Evolutionary conservation across 164 flowering plant species (phyloP).

Genomic region (Vitis labrusca): DNA sequence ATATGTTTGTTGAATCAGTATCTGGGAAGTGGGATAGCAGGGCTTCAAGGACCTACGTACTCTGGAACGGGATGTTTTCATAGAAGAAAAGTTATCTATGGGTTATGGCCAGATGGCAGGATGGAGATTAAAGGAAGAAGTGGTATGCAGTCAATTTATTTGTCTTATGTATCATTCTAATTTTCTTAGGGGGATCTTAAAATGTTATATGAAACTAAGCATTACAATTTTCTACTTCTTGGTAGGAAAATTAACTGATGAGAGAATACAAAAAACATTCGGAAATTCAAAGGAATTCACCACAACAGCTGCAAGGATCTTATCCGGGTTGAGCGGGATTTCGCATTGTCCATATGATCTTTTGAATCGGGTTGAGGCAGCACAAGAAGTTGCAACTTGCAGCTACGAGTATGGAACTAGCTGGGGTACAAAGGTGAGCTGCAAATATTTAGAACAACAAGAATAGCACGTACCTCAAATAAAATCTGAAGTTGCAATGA

Average conservation of each 20-base stretch:
- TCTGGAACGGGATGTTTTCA: conserved; percentile 59
- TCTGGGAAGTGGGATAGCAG: conserved; percentile 28
- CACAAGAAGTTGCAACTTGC: conserved; percentile 35
- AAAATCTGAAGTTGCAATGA: too few relatives aligned
- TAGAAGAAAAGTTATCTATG: conserved; percentile 55
- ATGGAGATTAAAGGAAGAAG: background rate
- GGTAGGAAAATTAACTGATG: conserved; percentile 18
- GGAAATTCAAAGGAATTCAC: conserved; percentile 38
- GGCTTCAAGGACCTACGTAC: conserved; percentile 54
- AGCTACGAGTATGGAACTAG: conserved; percentile 41
- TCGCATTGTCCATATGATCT: conserved; percentile 2
- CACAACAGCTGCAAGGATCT: conserved; percentile 21
- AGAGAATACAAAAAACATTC: conserved; percentile 14
- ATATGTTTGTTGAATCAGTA: conserved; percentile 7
- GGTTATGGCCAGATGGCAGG: conserved; percentile 29
- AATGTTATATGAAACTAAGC: too few relatives aligned
- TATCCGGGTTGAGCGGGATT: conserved; percentile 6
- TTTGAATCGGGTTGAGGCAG: conserved; percentile 32
- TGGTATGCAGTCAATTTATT: conserved; percentile 1
- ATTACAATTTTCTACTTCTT: background rate
- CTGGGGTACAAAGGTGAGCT: conserved; percentile 56
- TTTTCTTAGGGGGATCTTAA: background rate
- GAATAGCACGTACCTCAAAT: too few relatives aligned
- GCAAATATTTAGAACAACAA: too few relatives aligned
- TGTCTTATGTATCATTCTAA: background rate